Evolutionary conservation across 1,139 yeast genomes (phyloP), one percentile per base, ranked within the genome.

Genomic region (Yamadazyma kanchanaburiensis): DNA sequence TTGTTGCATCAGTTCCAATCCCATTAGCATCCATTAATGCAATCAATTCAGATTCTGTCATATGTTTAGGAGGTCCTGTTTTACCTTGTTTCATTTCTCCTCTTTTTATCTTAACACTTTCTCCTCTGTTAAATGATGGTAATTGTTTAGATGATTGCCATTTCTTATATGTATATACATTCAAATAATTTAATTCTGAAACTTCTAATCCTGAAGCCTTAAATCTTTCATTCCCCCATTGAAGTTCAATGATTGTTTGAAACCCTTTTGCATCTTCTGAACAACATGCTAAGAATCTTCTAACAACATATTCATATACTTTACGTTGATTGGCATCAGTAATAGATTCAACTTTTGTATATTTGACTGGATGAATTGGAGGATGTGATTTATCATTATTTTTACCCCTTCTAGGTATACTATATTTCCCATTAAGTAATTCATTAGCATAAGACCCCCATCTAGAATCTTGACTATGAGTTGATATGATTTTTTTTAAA

Each of bases 1-100:
- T 94, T 0, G 99, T 94, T 1, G 99, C 98, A 62, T 94, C 99
- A 0, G 99, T 94, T 1, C 99, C 99, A 28, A 94, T 94, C 0
- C 97, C 97, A 57, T 94, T 94, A 5, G 78, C 86, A 60, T 94
- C 98, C 99, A 94, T 94, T 30, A 91, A 60, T 8, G 88, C 83
- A 59, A 94, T 87, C 21, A 94, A 66, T 48, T 91, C 98, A 0
- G 96, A 72, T 55, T 94, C 99, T 0, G 98, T 89, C 69, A 94
- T 73, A 33, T 78, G 82, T 22, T 63, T 61, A 0, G 98, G 98
- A 0, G 96, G 79, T 0, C 80, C 53, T 0, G 98, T 91, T 34
- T 71, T 70, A 0, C 97, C 96, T 14, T 77, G 77, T 33, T 73
- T 72, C 51, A 94, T 55, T 34, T 72, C 74, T 0, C 83, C 80